Conservation (phyloP, 345 rosid genomes). For the Microcos paniculata region DNA sequence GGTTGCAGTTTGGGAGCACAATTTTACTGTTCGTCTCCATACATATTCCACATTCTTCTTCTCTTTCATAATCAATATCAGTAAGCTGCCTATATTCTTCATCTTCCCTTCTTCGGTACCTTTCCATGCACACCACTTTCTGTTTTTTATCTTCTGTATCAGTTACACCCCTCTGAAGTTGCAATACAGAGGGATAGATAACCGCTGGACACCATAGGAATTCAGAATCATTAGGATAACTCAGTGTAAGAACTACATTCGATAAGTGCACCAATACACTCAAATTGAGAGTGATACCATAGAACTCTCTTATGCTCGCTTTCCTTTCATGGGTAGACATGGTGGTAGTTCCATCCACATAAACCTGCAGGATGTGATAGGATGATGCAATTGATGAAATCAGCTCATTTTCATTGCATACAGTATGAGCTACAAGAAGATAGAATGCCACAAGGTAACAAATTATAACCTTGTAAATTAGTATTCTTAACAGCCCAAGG, state of each 20-base stretch:
- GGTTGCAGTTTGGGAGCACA: conserved; percentile 62
- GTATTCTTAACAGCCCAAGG: conserved; percentile 60
- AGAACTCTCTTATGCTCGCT: conserved; percentile 65
- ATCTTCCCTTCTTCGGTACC: conserved; percentile 53
- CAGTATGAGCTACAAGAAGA: background rate
- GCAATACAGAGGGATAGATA: conserved; percentile 62
- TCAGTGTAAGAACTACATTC: background rate
- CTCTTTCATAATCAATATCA: conserved; percentile 52
- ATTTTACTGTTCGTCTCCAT: conserved; percentile 64
- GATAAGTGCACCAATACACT: background rate
- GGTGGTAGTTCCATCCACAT: conserved; percentile 70
- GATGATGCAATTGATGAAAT: background rate
- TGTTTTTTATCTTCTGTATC: conserved; percentile 63
- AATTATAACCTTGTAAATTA: conserved; percentile 56
- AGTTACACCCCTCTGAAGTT: conserved; percentile 56
- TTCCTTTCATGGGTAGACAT: conserved; percentile 59
- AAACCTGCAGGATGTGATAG: conserved; percentile 41
- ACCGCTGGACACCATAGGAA: conserved; percentile 41
- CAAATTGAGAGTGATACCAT: conserved; percentile 35
- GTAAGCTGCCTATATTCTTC: conserved; percentile 28
- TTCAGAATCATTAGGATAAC: conserved; percentile 9
- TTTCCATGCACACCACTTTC: conserved; percentile 52
- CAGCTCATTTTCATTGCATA: background rate
- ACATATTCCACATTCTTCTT: conserved; percentile 75
- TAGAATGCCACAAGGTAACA: background rate